These are phyloP conservation scores for Entomortierella lignicola DNA, from an alignment of 192 early-diverging fungal species.

Conservation along the genomic window DNA sequence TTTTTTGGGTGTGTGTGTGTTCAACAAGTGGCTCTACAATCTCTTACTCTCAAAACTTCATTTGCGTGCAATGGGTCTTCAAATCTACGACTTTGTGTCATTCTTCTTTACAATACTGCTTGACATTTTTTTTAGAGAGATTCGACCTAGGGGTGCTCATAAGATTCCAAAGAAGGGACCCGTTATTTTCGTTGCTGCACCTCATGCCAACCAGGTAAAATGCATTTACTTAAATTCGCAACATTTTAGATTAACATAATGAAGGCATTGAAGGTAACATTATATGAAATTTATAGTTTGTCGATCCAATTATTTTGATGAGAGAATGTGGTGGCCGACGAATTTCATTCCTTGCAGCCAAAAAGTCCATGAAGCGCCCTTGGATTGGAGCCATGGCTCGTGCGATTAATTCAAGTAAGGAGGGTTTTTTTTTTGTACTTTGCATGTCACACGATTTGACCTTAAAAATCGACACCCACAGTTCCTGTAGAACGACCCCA, in stretches of 20 bases:
- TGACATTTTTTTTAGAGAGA: conserved; percentile 92
- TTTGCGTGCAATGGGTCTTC: conserved; percentile 35
- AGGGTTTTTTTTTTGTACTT: too few relatives aligned
- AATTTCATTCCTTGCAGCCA: conserved; percentile 82
- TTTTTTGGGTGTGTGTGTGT: too few relatives aligned
- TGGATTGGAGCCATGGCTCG: conserved; percentile 88
- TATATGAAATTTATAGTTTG: conserved; percentile 68
- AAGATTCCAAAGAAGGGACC: conserved; percentile 88
- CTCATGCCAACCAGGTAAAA: conserved; percentile 80
- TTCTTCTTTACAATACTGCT: conserved; percentile 76
- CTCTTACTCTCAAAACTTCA: too few relatives aligned
- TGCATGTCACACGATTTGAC: too few relatives aligned
- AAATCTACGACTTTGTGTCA: conserved; percentile 74
- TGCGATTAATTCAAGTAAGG: conserved; percentile 79
- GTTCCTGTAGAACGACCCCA: conserved; percentile 95
- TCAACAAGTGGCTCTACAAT: too few relatives aligned
- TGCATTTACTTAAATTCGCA: too few relatives aligned
- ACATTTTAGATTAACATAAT: too few relatives aligned
- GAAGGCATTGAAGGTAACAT: too few relatives aligned
- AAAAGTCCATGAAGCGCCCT: conserved; percentile 87
- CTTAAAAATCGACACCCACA: conserved; percentile 25
- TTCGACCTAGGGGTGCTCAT: conserved; percentile 84
- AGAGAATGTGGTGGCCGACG: conserved; percentile 81
- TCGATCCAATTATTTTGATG: conserved; percentile 93
- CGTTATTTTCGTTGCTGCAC: conserved; percentile 91